Base-by-base conservation (phyloP, 768 basidiomycete species). In the Tulasnella sp. region DNA sequence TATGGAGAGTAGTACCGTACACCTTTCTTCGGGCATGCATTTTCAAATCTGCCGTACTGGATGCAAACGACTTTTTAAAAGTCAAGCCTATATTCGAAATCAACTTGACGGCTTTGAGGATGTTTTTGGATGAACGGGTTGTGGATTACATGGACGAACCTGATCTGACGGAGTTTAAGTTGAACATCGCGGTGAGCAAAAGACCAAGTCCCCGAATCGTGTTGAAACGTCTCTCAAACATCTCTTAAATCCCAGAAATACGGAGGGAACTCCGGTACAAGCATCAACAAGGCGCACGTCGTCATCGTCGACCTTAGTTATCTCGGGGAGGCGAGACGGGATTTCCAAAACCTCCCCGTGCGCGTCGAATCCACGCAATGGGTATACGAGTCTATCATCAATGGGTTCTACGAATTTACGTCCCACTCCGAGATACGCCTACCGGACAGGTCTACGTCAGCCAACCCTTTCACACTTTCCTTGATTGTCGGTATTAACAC, bases 1-100 rank as follows among this genome's bases (percentile, higher is more conserved):
- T n/a, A 21, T 46, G 41, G 41, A 57, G 35, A 43, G 46, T 57
- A 2, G 55, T 57, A 7, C 17, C 55, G 0, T 57, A 57, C 21
- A 57, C 55, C 25, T 57, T 17, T 43, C 42, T 57, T 3, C 31
- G 46, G n/a, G 55, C 55, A 3, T 48, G 29, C 42, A 57, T 57
- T 32, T 46, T 46, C 55, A 57, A 57, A 32, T 41, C 6, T 2
- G 4, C 19, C 27, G 1, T 57, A 31, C 42, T 57, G 6, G 14
- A 45, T 17, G 21, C 55, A 2, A 17, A 31, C 29, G 34, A 45
- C 15, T 48, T 57, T 4, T 25, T 36, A 23, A 23, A 46, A 11
- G 43, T 49, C 34, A 57, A 45, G 21, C 55, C 55, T 8, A 21
- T 57, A 32, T 57, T 57, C 42, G 46, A 57, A 31, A 27, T 14